A percentile compares a stretch with the other conserved stretches of the same genome.
phyloP scores from a whole-genome alignment of 2,329 filamentous ascomycete species.

The Monilinia fructicola region DNA sequence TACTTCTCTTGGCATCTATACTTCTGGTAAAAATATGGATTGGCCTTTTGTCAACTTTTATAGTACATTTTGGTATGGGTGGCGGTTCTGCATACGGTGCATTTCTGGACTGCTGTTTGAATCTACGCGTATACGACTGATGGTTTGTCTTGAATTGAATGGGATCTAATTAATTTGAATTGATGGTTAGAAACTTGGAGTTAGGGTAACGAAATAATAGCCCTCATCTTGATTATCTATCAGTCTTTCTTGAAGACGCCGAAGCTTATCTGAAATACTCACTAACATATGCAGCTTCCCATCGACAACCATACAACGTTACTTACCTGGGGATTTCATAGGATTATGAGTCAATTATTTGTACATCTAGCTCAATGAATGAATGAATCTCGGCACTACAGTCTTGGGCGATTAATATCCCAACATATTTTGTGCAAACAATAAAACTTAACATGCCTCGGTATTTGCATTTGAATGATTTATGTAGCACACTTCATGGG shows the following conservation, averaged over 20 bases:
- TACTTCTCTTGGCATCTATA: slow-evolving; percentile 4
- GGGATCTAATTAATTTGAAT: background rate
- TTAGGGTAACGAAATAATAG: slow-evolving; percentile 20
- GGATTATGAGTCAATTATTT: background rate
- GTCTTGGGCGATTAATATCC: background rate
- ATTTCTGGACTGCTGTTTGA: slow-evolving; percentile 18
- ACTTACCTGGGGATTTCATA: background rate
- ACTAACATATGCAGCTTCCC: background rate
- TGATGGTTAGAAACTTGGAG: slow-evolving; percentile 2
- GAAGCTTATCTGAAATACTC: background rate
- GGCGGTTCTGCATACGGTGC: slow-evolving; percentile 6
- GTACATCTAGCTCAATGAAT: background rate
- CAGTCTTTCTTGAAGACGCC: background rate
- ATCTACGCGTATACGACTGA: slow-evolving; percentile 22
- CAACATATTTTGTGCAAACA: background rate
- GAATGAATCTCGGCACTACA: background rate
- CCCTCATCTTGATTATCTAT: background rate
- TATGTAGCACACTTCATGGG: background rate
- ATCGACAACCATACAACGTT: background rate
- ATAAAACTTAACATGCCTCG: background rate
- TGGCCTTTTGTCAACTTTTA: background rate
- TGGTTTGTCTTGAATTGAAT: background rate
- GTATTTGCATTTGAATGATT: background rate
- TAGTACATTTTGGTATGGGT: background rate
- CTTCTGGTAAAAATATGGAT: slow-evolving; percentile 1